Evolutionary conservation across 2,329 filamentous ascomycete species (phyloP).

Genomic region (Diaporthe humulicola): DNA sequence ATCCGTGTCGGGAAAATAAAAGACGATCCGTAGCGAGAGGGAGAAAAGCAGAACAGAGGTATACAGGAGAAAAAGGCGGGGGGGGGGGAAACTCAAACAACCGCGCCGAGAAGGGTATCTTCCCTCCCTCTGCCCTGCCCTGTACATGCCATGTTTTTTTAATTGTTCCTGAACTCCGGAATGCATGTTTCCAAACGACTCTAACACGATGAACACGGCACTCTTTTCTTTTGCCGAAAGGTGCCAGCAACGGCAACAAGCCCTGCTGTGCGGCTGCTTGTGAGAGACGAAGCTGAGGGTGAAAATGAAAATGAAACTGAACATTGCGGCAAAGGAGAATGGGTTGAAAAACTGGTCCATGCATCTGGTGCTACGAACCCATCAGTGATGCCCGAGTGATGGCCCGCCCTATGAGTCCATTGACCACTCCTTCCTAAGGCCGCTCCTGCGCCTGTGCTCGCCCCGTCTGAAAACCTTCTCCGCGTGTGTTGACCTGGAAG

Average conservation of each 20-base stretch:
- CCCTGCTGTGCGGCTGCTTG: not conserved
- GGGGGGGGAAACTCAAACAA: not conserved
- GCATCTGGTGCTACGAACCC: not conserved
- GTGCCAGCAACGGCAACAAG: not conserved
- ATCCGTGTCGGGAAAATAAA: not conserved
- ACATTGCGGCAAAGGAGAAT: not conserved
- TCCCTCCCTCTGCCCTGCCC: constrained; percentile 25
- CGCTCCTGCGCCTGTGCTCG: constrained; percentile 20
- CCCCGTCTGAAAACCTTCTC: constrained; percentile 11
- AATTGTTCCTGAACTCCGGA: constrained; percentile 29
- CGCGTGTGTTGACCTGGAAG: not conserved
- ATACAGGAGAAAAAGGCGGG: not conserved
- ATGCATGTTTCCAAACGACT: constrained; percentile 32
- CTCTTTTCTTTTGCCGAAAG: constrained; percentile 1
- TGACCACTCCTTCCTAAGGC: constrained; percentile 14
- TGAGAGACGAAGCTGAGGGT: not conserved
- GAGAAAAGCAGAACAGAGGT: not conserved
- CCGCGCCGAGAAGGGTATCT: constrained; percentile 33
- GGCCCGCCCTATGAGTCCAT: not conserved
- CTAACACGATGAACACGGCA: constrained; percentile 4
- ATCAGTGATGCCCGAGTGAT: not conserved
- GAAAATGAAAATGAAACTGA: not conserved
- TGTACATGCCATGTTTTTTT: constrained; percentile 6
- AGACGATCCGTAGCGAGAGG: not conserved
- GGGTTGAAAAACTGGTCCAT: not conserved